Conservation (phyloP, 1,284 basidiomycete genomes). For the Naganishia sp. region DNA sequence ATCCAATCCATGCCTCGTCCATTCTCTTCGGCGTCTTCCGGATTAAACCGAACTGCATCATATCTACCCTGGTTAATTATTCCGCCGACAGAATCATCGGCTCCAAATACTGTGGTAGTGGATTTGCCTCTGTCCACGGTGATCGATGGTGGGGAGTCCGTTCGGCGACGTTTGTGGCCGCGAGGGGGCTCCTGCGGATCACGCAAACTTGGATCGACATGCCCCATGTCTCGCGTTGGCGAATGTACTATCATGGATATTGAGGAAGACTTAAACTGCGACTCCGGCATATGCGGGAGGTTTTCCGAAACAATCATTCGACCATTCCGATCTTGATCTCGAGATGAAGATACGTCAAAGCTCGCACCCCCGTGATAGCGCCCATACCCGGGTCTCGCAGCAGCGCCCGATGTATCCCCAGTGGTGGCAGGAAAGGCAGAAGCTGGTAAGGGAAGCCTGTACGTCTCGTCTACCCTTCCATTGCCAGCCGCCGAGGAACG, state of each 20-base stretch:
- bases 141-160: not conserved
- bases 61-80: slow-evolving; percentile 4
- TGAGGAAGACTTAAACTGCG: slow-evolving; percentile 2
- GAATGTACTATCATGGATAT: slow-evolving; percentile 10
- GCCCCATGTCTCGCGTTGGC: not conserved
- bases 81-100: not conserved
- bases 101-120: not conserved
- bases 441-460: slow-evolving; percentile 3
- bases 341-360: slow-evolving; percentile 1
- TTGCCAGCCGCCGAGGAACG: not conserved
- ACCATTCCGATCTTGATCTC: slow-evolving; percentile 16
- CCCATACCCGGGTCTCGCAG: not conserved
- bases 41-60: slow-evolving; percentile 14
- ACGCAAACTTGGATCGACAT: not conserved
- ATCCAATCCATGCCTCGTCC: slow-evolving; percentile 17
- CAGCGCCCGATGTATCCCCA: not conserved
- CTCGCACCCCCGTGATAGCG: slow-evolving; percentile 4
- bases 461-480: slow-evolving; percentile 7
- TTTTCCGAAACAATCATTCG: not conserved
- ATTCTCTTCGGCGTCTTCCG: slow-evolving; percentile 19
- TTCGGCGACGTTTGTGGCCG: slow-evolving; percentile 9
- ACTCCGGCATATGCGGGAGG: not conserved
- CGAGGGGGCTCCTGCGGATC: not conserved
- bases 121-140: not conserved
- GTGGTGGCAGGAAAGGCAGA: slow-evolving; percentile 4